These are phyloP conservation scores for Ramalina peruviana DNA, from an alignment of 495 filamentous ascomycete genomes.

Conservation along the genomic window DNA sequence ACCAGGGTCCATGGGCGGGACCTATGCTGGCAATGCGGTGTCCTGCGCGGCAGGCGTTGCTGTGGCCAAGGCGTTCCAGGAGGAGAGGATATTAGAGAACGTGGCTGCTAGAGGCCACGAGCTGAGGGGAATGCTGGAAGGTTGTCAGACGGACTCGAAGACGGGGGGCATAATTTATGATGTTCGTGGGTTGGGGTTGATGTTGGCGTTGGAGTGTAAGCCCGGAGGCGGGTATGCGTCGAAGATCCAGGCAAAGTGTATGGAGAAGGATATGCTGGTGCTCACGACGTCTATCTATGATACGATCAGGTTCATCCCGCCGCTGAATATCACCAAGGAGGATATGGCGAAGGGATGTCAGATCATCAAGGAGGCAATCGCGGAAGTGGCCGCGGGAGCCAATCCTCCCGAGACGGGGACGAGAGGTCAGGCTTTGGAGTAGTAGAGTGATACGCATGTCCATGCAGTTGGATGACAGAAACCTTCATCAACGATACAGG, in stretches of 20 bases:
- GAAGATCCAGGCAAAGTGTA: slow-evolving; percentile 11
- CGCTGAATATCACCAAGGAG: slow-evolving; percentile 10
- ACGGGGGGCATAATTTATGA: slow-evolving; percentile 4
- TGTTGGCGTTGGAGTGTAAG: slow-evolving; percentile 11
- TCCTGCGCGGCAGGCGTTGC: slow-evolving; percentile 11
- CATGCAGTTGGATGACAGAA: no score
- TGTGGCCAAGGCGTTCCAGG: slow-evolving; percentile 12
- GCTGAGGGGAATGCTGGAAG: slow-evolving; percentile 5
- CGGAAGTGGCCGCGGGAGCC: slow-evolving; percentile 5
- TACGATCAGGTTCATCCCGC: slow-evolving; percentile 8
- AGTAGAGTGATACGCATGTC: no score
- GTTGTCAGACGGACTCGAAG: background rate
- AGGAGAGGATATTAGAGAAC: slow-evolving; percentile 10
- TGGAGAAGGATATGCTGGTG: slow-evolving; percentile 12
- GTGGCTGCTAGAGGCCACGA: slow-evolving; percentile 6
- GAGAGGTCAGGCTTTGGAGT: background rate
- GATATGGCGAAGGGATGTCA: slow-evolving; percentile 9
- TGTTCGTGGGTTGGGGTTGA: slow-evolving; percentile 8
- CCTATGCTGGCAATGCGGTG: slow-evolving; percentile 11
- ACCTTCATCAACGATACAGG: no score
- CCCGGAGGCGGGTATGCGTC: slow-evolving; percentile 12
- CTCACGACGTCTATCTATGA: slow-evolving; percentile 11
- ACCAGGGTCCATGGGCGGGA: slow-evolving; percentile 11
- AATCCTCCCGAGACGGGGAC: background rate
- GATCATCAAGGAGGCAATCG: slow-evolving; percentile 8